Evolutionary conservation across 1,284 basidiomycete species (phyloP), one percentile per base, ranked within the genome.

Genomic region (Fistulinella staudtii): DNA sequence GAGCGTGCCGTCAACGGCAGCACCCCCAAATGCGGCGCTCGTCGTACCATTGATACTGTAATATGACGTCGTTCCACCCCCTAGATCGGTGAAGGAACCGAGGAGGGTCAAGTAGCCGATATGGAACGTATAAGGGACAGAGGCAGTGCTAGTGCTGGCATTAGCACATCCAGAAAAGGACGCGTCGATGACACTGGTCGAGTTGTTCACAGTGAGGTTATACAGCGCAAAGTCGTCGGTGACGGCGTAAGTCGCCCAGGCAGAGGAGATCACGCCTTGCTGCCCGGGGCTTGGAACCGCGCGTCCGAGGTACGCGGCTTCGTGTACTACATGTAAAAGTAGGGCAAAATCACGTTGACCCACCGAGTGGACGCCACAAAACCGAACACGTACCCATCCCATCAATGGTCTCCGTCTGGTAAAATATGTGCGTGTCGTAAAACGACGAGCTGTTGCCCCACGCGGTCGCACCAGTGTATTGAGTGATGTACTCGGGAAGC

Each of bases 401-500:
- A 10, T 47, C 41, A 3, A 24, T 21, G 4, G 34, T 40, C 28
- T 53, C 40, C 8, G 38, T 49, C 15, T 43, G 45, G 20, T 49
- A 53, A 39, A 50, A 54, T 23, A 50, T 4, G 17, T 50, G 47
- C 2, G 46, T 39, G 31, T 54, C 49, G 7, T 48, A 49, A 34
- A 54, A 46, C 2, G 30, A 3, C 10, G 34, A 36, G 31, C 43
- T 49, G 15, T 54, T 25, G 13, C 52, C 44, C 53, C 51, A 53
- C 3, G 42, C 15, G 3, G 47, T 46, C 6, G 37, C 46, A 1
- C 31, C 36, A 18, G 21, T 43, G 21, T 47, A 53, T 18, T 33
- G 36, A 20, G 35, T 39, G 15, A 53, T 31, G 23, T 43, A 45
- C 8, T 11, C 15, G 3, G 47, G 44, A 1, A 51, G 15, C 1